Evolutionary conservation across 2,329 filamentous ascomycete genomes (phyloP), one percentile per base, ranked within the genome.

Genomic region (Ophiocordyceps camponoti-rufipedis): DNA sequence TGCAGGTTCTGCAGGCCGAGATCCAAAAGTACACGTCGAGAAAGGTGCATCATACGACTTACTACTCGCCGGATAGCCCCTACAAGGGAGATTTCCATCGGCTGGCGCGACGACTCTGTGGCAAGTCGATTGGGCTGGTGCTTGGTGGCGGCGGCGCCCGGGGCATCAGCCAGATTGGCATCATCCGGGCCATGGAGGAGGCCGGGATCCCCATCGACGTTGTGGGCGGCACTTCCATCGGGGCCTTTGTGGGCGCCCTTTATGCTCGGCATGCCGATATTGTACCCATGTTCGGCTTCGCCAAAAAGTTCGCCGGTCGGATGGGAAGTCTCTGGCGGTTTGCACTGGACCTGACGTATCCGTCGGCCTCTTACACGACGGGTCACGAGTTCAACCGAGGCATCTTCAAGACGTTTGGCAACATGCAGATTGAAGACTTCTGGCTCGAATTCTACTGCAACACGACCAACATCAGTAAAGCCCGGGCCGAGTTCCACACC

Each of bases 321-420:
- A 98, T 98, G 93, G 86, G 85, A 41, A 96, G 89, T 62, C 85
- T 96, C 65, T 98, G 91, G 91, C 79, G 91, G n/a, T 95, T 98
- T 60, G 88, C 88, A 1, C 70, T 98, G 3, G 91, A 98, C 58
- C 64, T 98, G 54, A 98, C 91, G 0, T 98, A 98, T 60, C 91
- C 91, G 0, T 91, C 89, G 6, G 86, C 85, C 8, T 94, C 89
- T 1, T 98, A 98, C 64, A 98, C 93, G 1, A 98, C 91, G 0
- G 91, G 91, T 1, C 91, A 98, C 58, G 91, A 98, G 56, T 98
- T 98, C 73, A 98, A 98, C 55, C 84, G 91, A 7, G 91, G 91
- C 39, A 95, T 98, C 51, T 98, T 95, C 75, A 98, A 98, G 63
- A 87, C 89, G 0, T 95, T 98, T 59, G 91, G 88, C 13, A 86